Evolutionary conservation across 31 red algal species (phyloP), one percentile per base, ranked within the genome.

Genomic region (Porphyra umbilicalis): DNA sequence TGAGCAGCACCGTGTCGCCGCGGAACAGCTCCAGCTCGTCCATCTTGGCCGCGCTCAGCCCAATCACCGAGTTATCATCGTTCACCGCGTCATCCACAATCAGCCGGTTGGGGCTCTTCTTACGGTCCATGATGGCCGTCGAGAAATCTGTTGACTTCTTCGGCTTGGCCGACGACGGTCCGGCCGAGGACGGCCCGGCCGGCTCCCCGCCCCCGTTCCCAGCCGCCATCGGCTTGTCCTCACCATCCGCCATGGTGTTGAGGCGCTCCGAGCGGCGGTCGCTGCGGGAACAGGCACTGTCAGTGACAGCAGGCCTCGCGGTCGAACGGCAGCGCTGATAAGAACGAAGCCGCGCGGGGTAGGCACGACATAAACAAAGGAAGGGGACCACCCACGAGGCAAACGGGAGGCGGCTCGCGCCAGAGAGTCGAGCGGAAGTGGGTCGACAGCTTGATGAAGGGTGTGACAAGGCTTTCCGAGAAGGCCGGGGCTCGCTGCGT

Each of bases 11-110:
- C n/a, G 97, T 99, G 80, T 99, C 97, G 42, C 97, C 97, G 39
- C 97, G 97, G 84, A 96, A 99, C 18, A 99, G 90, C 81, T 95
- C 85, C 38, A 99, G 94, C 75, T 99, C 97, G 80, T 99, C 97
- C 97, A 99, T 99, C 78, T 99, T 99, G 8, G 97, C 97, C 34
- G 97, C 92, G 31, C 82, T 85, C 16, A 99, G 80, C 36, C 90
- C 90, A 34, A 99, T 88, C 75, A 99, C 94, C 38, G 93, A 95
- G 83, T 99, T 99, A 37, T 99, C 97, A 75, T 99, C 97, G 71
- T 99, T 96, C 25, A 87, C 90, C 35, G 97, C 97, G 75, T 99
- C 97, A 71, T 99, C 94, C 13, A 99, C 94, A 14, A 99, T 86
- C 75, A 99, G 90, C 38, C 97, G 94, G 79, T 99, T 99, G 74